Percentiles rank a stretch among this genome's conserved stretches.
These are phyloP conservation scores for Triticum turgidum DNA, from an alignment of 176 grass and related monocot species.

Conservation along the genomic window DNA sequence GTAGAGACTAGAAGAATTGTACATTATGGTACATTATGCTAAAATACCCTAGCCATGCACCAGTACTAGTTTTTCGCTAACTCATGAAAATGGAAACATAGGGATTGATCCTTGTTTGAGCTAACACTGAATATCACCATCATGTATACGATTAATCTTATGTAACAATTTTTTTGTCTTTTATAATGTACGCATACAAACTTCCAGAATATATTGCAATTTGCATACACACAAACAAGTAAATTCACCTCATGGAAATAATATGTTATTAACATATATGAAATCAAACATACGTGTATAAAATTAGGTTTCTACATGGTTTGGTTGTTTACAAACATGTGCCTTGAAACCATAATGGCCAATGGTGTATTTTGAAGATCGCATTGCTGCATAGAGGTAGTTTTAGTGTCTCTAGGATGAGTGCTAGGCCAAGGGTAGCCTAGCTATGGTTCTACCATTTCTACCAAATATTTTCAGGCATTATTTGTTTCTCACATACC, in stretches of 20 bases:
- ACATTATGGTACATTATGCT: too few species aligned
- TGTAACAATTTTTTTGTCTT: background rate
- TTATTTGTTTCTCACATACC: background rate
- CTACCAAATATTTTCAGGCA: background rate
- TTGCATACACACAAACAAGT: too few species aligned
- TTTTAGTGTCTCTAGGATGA: background rate
- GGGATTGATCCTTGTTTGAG: background rate
- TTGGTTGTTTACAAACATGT: background rate
- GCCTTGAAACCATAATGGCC: background rate
- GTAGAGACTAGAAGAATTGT: background rate
- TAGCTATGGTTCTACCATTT: background rate
- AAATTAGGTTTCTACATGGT: background rate
- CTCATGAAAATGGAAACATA: background rate
- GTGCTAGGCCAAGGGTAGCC: background rate
- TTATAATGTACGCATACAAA: background rate
- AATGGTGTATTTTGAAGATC: too few species aligned
- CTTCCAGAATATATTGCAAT: background rate
- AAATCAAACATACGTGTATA: background rate
- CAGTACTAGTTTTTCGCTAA: background rate
- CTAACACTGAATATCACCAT: background rate
- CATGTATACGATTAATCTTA: background rate
- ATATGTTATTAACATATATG: background rate
- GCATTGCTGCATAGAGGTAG: too few species aligned
- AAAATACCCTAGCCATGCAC: background rate
- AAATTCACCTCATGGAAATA: background rate